Base-by-base conservation (phyloP, 306 rosid species). In the Prinsepia uniflora region DNA sequence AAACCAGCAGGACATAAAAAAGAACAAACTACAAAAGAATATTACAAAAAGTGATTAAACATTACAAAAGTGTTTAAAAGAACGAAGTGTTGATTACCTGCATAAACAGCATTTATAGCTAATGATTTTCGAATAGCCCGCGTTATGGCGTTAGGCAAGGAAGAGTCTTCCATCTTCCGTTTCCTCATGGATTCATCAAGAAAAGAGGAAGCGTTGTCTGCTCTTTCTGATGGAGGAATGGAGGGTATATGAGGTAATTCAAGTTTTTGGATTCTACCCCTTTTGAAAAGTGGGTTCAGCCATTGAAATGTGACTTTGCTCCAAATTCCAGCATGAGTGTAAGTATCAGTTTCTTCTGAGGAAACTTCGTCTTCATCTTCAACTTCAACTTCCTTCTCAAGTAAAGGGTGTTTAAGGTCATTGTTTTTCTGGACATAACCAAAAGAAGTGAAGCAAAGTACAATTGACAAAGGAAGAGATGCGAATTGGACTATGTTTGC, bases 201-300 rank as follows among this genome's bases (percentile, higher is more conserved):
- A 80, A 78, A 17, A 17, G 68, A 78, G 53, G 86, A 89, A 78
- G 88, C 90, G 72, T 40, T 56, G 41, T 79, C 84, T 5, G 98
- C 92, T 3, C 79, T 82, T 59, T 94, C 98, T 49, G 97, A 78
- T 42, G 11, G 82, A 76, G 98, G 96, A 48, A 89, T 79, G 34
- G 70, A 39, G 55, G 98, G 98, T 24, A 94, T 85, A 71, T 90
- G 76, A 65, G 68, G 49, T 75, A 82, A 74, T 20, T 90, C 96
- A 55, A 94, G 89, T 22, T 86, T 89, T 56, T 80, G 85, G 70
- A 63, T 14, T 75, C 93, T 72, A 43, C 97, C 97, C 57, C 59
- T 83, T 64, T 30, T 78, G 7, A 94, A 94, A 67, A 90, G 86
- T 2, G 91, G 91, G 30, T 94, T 94, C 74, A 94, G 53, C 98